Evolutionary conservation across 345 rosid species (phyloP), one percentile per base, ranked within the genome.

Genomic region (Lepidium didymum): DNA sequence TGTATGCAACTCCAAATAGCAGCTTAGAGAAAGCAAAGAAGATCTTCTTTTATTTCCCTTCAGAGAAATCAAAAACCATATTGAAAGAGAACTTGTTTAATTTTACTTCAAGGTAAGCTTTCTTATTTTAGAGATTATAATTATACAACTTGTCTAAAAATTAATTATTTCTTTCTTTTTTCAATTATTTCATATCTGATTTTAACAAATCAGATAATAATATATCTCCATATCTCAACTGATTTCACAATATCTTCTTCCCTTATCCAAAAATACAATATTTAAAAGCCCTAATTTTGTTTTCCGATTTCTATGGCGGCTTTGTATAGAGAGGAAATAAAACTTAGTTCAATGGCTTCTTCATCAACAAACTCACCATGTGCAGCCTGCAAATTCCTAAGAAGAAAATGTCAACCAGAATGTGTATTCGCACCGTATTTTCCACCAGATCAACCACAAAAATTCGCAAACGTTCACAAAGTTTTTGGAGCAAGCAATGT

Each of bases 361-460:
- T 76, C 84, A 16, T 66, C 72, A 67, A 74, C 77, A 8, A 82
- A 74, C 64, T 79, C 87, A 14, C 89, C 92, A 16, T 86, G 92
- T 43, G 89, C 89, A 2, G 89, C 89, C 56, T 86, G 77, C 75
- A 87, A 87, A 70, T 87, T 87, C 66, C 72, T 67, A 69, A 65
- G 89, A 41, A 64, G 86, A 72, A 87, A 87, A 74, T 87, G 92
- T 68, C 86, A 84, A 0, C 86, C 79, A 9, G 92, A 84, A 45
- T 87, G 92, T 54, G 81, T 83, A 10, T 87, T 87, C 23, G 89
- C 92, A 1, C 92, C 92, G 1, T 82, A 87, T 61, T 87, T 87
- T 35, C 89, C 89, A 50, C 86, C 92, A 1, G 92, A 87, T 37
- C 89, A 87, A 36, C 87, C 86, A 8, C 84, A 81, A 34, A 86